These are phyloP conservation scores for Talaromyces sp. DNA, from an alignment of 2,329 filamentous ascomycete species.

Conservation along the genomic window DNA sequence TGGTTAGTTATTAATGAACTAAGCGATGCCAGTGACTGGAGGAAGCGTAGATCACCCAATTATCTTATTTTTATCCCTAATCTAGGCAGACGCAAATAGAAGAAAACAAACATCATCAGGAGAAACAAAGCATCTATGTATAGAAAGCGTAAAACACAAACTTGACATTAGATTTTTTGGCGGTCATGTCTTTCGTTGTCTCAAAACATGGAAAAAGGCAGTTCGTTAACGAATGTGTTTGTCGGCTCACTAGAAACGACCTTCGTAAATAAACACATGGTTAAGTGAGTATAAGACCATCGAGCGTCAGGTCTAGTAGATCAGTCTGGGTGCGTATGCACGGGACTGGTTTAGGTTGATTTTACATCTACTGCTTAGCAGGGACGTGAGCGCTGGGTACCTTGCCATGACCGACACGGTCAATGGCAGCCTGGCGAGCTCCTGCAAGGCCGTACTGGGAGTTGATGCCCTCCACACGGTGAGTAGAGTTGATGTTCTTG, in stretches of 20 bases:
- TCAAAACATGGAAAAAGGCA: not conserved
- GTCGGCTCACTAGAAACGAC: not conserved
- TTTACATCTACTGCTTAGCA: slow-evolving; percentile 7
- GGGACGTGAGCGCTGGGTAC: slow-evolving; percentile 33
- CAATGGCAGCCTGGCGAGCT: slow-evolving; percentile 51
- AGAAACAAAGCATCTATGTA: not conserved
- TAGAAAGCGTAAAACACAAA: not conserved
- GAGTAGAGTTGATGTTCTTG: slow-evolving; percentile 85
- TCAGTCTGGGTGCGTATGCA: not conserved
- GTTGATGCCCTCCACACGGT: slow-evolving; percentile 69
- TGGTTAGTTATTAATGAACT: too few relatives aligned
- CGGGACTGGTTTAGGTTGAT: not conserved
- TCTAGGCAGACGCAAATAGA: too few relatives aligned
- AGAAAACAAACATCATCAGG: not conserved
- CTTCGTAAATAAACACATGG: not conserved
- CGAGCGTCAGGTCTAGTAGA: not conserved
- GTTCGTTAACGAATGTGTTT: not conserved
- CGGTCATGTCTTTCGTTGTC: not conserved
- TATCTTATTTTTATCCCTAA: too few relatives aligned
- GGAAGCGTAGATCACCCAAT: too few relatives aligned
- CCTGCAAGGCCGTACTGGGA: slow-evolving; percentile 65
- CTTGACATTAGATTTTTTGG: not conserved
- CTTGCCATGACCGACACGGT: slow-evolving; percentile 29
- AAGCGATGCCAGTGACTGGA: too few relatives aligned
- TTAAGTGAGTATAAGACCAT: not conserved